Percentiles rank a stretch among this genome's conserved stretches.
phyloP scores from a whole-genome alignment of 495 filamentous ascomycete genomes.

The Pyrenopolyporus hunteri region DNA sequence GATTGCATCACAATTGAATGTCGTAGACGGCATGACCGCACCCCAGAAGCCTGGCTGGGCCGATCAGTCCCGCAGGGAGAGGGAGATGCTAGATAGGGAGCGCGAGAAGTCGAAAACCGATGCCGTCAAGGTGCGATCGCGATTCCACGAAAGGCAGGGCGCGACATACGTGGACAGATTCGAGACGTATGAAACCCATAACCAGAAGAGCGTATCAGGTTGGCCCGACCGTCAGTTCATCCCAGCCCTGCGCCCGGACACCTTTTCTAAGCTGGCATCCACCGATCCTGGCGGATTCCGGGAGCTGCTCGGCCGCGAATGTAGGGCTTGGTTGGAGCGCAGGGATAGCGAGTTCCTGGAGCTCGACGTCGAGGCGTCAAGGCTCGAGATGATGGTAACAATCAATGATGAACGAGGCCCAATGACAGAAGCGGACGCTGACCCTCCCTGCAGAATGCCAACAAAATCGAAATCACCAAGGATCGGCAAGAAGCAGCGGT shows the following conservation, averaged over 20 bases:
- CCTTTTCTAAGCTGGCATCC: constrained; percentile 33
- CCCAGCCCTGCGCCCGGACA: constrained; percentile 2
- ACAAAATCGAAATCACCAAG: constrained; percentile 47
- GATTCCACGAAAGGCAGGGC: constrained; percentile 23
- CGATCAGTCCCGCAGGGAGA: constrained; percentile 27
- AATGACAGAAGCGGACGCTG: constrained; percentile 11
- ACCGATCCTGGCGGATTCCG: constrained; percentile 40
- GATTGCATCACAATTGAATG: constrained; percentile 27
- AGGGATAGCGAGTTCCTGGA: constrained; percentile 23
- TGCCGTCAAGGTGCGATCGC: constrained; percentile 22
- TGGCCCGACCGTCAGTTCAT: background rate
- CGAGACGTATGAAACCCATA: constrained; percentile 17
- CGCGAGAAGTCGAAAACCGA: constrained; percentile 22
- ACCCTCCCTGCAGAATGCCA: constrained; percentile 34
- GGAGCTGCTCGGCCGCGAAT: constrained; percentile 41
- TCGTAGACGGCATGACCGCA: constrained; percentile 16
- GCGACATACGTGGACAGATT: constrained; percentile 29
- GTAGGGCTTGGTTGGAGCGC: constrained; percentile 25
- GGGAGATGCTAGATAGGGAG: constrained; percentile 29
- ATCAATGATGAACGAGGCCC: constrained; percentile 12
- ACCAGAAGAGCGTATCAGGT: constrained; percentile 18
- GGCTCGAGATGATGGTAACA: constrained; percentile 36
- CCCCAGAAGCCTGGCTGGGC: background rate
- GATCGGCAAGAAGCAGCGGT: constrained; percentile 56
- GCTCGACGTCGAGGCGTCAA: constrained; percentile 30